Conservation (phyloP, 2,329 filamentous ascomycete genomes). For the Penicillium sp. region DNA sequence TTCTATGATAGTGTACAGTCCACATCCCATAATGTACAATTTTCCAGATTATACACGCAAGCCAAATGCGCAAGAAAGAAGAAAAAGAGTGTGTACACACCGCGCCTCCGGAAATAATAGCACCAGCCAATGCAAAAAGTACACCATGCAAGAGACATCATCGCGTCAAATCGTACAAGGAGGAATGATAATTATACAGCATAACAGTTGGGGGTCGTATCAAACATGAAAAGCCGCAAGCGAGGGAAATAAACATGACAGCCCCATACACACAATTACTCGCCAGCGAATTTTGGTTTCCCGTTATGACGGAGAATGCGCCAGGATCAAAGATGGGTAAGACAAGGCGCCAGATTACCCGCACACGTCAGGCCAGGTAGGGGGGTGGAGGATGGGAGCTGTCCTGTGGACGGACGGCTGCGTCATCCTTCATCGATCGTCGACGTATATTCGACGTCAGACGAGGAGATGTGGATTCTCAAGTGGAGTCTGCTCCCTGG, state of each 20-base stretch:
- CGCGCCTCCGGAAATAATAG: constrained; percentile 8
- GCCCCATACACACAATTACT: constrained; percentile 9
- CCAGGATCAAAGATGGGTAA: constrained; percentile 11
- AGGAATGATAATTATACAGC: constrained; percentile 19
- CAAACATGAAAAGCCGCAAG: constrained; percentile 19
- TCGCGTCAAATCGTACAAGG: constrained; percentile 19
- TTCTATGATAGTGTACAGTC: constrained; percentile 4
- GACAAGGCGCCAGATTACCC: constrained; percentile 7
- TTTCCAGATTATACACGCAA: constrained; percentile 4
- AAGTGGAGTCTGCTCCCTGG: too few species aligned
- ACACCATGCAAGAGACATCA: constrained; percentile 17
- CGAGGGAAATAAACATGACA: constrained; percentile 14
- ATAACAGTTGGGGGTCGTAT: constrained; percentile 16
- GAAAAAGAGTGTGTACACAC: constrained; percentile 5
- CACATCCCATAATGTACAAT: constrained; percentile 10
- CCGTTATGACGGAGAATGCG: constrained; percentile 4
- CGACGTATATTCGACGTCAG: constrained; percentile 20
- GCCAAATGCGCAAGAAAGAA: background rate
- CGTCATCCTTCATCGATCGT: constrained; percentile 16
- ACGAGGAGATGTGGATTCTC: background rate
- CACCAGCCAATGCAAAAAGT: constrained; percentile 19
- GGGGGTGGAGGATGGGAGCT: constrained; percentile 1
- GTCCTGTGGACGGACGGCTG: constrained; percentile 4
- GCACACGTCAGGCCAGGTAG: constrained; percentile 16
- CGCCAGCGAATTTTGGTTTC: background rate